Base-by-base conservation (phyloP, 305 asterid species). In the Solanum hybrid region DNA sequence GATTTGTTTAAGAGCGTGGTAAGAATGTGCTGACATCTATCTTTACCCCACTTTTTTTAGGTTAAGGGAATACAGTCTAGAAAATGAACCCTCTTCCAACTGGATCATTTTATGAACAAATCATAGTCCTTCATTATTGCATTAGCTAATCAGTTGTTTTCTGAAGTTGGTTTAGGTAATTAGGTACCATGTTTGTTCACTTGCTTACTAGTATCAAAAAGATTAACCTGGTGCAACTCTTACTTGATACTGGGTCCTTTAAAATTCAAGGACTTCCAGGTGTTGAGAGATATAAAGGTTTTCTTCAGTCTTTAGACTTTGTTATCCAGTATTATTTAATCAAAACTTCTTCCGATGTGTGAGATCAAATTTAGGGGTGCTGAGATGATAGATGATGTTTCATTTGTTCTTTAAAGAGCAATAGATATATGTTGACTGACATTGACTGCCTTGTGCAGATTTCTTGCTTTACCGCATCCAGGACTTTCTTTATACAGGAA, bases 381-480 rank as follows among this genome's bases (percentile, higher is more conserved):
- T 42, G 37, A 42, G 36, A 82, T 82, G 71, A 24, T 82, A 39
- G 37, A 28, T 82, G 26, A 82, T 82, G 35, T 42, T 82, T 42
- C 37, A 42, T 42, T 82, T 82, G 86, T 28, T 42, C 71, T 16
- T 82, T 82, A 28, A 42, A 81, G 34, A 81, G 24, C 67, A 39
- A 40, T 82, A 82, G 14, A n/a, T 81, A 42, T 22, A 46, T 42
- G 36, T 82, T 42, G 24, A 82, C 28, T 85, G 71, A 42, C 34
- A 77, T 37, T 42, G 87, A 24, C 67, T 13, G 16, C 71, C 87
- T 82, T 82, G 57, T 89, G 92, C 98, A 97, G 99, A 92, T 96
- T 93, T 92, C 94, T 97, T 73, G 92, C 93, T 80, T 93, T 96
- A 92, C 99, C 99, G 34, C 98, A 92, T 91, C 98, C 99, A 2